Base-by-base conservation (phyloP, 352 stramenopile genomes). In the Pythium volutum region DNA sequence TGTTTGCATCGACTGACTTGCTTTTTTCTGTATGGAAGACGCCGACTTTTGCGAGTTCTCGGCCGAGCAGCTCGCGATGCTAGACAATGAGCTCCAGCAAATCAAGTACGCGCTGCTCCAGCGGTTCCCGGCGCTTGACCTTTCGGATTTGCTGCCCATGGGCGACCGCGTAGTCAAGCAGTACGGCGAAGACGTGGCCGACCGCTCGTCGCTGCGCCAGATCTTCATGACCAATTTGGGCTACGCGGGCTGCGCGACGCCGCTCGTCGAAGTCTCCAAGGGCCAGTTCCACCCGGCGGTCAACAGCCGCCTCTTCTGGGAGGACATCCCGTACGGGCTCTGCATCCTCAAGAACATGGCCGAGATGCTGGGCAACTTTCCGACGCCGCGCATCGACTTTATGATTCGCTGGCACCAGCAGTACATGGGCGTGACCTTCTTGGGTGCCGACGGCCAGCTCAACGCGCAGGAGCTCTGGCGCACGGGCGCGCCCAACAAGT, bases 331-430 rank as follows among this genome's bases (percentile, higher is more conserved):
- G 26, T 97, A 94, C 70, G 90, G 90, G 2, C 72, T 97, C 22
- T 96, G 87, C 76, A 97, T 97, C 65, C 75, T 97, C 45, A 97
- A 97, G 73, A 96, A 96, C 74, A 95, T 97, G 76, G 90, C 88
- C 22, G 87, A 96, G 77, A 90, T 96, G 79, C 76, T 95, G 52
- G 90, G 89, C 64, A 97, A 97, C 71, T 96, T 97, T 63, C 90
- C 90, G 11, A 97, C 89, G 48, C 90, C 90, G 14, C 87, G 87
- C 53, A 96, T 97, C 38, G 88, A 97, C 76, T 96, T 97, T 50
- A 95, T 97, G 78, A 97, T 97, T 69, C 84, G 89, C 47, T 97
- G 90, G 90, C 89, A 97, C 75, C 90, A 97, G 78, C 82, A 92
- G 69, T 77, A 87, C 74, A 97, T 97, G 90, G 81, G 73, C 45